Evolutionary conservation across 23 red algal species (phyloP).

Genomic region (Agarophyton chilense): DNA sequence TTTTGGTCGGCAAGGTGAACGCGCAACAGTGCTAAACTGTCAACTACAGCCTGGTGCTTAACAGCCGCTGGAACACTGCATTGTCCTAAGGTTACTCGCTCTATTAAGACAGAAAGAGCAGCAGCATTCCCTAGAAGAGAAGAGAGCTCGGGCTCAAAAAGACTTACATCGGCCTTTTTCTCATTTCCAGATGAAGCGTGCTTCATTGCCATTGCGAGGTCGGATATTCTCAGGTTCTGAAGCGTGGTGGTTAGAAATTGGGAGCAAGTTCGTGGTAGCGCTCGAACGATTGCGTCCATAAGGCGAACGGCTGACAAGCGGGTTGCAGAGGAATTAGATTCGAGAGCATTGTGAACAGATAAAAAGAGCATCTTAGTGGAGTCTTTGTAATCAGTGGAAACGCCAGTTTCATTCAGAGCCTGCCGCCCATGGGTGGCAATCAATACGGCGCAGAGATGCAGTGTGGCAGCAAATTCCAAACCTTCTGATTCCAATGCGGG

Average conservation of each 20-base stretch:
- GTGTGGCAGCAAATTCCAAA: slow-evolving; percentile 28
- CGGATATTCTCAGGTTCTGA: slow-evolving; percentile 70
- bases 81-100: slow-evolving; percentile 32
- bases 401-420: slow-evolving; percentile 48
- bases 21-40: slow-evolving; percentile 40
- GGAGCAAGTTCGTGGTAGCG: slow-evolving; percentile 44
- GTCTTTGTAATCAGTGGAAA: slow-evolving; percentile 43
- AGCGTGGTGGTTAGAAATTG: slow-evolving; percentile 50
- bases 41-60: slow-evolving; percentile 32
- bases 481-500: slow-evolving; percentile 21
- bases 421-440: slow-evolving; percentile 43
- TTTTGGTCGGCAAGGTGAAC: slow-evolving; percentile 35
- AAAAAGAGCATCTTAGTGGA: slow-evolving; percentile 23
- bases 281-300: slow-evolving; percentile 27
- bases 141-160: slow-evolving; percentile 36
- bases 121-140: slow-evolving; percentile 58
- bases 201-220: slow-evolving; percentile 53
- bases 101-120: slow-evolving; percentile 52
- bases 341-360: slow-evolving; percentile 40
- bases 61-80: slow-evolving; percentile 57
- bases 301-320: slow-evolving; percentile 33
- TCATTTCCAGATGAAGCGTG: not conserved
- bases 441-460: slow-evolving; percentile 47
- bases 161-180: not conserved
- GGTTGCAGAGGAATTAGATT: slow-evolving; percentile 21